Conservation (phyloP, 768 basidiomycete genomes). For the Mycena galopus region DNA sequence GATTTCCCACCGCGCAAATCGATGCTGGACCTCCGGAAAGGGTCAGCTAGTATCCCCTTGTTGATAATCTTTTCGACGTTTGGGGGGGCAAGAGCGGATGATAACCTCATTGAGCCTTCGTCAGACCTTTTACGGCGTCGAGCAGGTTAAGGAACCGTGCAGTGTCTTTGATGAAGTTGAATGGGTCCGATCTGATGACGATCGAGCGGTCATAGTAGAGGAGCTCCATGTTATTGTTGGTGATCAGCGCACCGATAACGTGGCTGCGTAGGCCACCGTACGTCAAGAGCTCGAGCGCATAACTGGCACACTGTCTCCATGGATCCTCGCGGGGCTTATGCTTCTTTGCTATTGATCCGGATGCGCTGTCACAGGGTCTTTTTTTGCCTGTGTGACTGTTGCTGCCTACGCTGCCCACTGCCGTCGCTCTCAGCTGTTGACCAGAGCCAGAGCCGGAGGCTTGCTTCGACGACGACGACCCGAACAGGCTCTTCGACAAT, state of each 20-base stretch:
- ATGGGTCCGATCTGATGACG: conserved; percentile 30
- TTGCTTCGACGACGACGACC: neutral
- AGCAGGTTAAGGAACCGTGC: conserved; percentile 23
- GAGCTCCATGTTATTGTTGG: conserved; percentile 36
- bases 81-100: neutral
- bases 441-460: neutral
- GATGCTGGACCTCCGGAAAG: neutral
- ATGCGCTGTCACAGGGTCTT: neutral
- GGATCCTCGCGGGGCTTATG: neutral
- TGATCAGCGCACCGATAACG: conserved; percentile 35
- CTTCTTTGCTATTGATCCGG: neutral
- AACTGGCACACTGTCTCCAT: conserved; percentile 40
- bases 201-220: conserved; percentile 38
- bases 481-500: neutral
- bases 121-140: conserved; percentile 12
- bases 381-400: neutral
- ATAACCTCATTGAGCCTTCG: conserved; percentile 11
- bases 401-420: neutral
- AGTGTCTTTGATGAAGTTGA: conserved; percentile 24
- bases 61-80: neutral
- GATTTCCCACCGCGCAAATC: neutral
- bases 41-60: neutral
- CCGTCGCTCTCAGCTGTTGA: neutral
- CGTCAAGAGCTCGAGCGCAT: conserved; percentile 42
- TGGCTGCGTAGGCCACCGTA: conserved; percentile 39